phyloP scores from a whole-genome alignment of 768 basidiomycete species.

The Lentinus tigrinus region DNA sequence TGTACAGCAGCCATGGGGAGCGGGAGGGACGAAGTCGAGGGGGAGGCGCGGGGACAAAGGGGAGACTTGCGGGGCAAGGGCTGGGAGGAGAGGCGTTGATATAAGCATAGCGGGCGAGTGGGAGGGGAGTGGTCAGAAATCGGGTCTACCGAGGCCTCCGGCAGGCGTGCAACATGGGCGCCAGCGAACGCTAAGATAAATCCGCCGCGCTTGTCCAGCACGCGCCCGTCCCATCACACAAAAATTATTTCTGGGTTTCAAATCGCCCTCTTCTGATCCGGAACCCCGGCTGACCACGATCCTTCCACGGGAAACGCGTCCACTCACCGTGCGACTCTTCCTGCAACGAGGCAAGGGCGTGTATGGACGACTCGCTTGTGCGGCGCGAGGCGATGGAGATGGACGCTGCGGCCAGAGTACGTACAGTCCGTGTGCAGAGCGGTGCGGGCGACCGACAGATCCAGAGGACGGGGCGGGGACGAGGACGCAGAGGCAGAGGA shows the following conservation, averaged over 20 bases:
- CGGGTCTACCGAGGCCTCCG: neutral
- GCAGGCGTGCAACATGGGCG: neutral
- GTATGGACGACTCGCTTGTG: constrained; percentile 2
- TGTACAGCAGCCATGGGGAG: constrained; percentile 28
- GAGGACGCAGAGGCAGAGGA: neutral
- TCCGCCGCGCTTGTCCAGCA: too few species aligned
- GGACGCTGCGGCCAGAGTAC: neutral
- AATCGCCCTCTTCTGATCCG: constrained; percentile 13
- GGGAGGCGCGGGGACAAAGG: constrained; percentile 18
- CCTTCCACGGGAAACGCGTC: neutral
- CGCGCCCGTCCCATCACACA: too few species aligned
- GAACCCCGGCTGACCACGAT: neutral
- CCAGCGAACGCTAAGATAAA: neutral
- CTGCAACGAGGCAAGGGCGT: constrained; percentile 9
- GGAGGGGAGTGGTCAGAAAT: neutral
- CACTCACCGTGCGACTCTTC: constrained; percentile 4
- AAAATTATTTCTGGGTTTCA: constrained; percentile 1
- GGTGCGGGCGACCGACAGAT: neutral
- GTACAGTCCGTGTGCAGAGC: neutral
- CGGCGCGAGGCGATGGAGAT: neutral
- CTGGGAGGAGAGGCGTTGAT: constrained; percentile 12
- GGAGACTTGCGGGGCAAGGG: constrained; percentile 9
- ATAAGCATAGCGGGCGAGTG: constrained; percentile 15
- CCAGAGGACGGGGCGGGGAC: neutral
- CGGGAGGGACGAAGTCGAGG: constrained; percentile 13